Evolutionary conservation across 164 flowering plant species (phyloP).

Genomic region (Pachysandra terminalis): DNA sequence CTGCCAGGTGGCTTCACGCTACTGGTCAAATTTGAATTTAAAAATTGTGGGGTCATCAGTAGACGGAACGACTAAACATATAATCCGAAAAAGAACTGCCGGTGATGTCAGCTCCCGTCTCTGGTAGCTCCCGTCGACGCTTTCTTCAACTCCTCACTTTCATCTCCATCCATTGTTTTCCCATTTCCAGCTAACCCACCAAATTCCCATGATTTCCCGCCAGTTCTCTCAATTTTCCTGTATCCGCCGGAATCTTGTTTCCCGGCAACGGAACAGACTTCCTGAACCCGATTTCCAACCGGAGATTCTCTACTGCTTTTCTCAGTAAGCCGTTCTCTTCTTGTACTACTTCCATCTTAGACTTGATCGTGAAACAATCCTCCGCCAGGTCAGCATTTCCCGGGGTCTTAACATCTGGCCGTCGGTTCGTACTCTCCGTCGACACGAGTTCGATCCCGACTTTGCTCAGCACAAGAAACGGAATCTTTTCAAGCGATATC

Average conservation of each 20-base stretch:
- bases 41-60: no score
- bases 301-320: slow-evolving; percentile 52
- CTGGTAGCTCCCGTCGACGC: slow-evolving; percentile 22
- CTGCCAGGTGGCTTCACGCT: no score
- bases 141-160: slow-evolving; percentile 37
- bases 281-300: slow-evolving; percentile 26
- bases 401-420: not conserved
- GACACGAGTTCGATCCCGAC: slow-evolving; percentile 66
- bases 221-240: slow-evolving; percentile 20
- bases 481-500: slow-evolving; percentile 38
- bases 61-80: no score
- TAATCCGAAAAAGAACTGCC: not conserved
- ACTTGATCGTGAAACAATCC: slow-evolving; percentile 31
- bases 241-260: slow-evolving; percentile 11
- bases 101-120: slow-evolving; percentile 11
- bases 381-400: slow-evolving; percentile 33
- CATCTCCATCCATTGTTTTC: slow-evolving; percentile 22
- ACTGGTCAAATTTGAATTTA: no score
- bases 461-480: slow-evolving; percentile 59
- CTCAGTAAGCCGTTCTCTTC: slow-evolving; percentile 45
- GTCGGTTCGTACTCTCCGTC: not conserved
- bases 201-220: slow-evolving; percentile 15
- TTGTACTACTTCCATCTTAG: slow-evolving; percentile 51
- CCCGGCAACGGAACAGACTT: not conserved
- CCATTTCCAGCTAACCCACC: not conserved